phyloP scores from a whole-genome alignment of 305 asterid species.

The Stenogyne calaminthoides region DNA sequence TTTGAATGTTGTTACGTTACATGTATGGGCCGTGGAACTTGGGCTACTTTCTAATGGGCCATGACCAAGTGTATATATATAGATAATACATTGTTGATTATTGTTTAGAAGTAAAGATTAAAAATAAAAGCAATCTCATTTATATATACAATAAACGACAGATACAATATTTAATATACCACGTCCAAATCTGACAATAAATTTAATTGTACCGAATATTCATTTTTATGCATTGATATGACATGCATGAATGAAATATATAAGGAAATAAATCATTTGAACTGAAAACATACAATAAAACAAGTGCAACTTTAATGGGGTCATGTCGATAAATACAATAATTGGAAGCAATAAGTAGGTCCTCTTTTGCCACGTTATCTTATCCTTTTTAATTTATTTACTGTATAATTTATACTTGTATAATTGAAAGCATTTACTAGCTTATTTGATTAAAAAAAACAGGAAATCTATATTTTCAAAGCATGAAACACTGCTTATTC shows the following conservation, averaged over 20 bases:
- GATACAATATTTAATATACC: no score
- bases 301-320: neutral
- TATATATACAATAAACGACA: no score
- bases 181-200: neutral
- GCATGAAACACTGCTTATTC: no score
- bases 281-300: neutral
- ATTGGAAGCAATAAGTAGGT: constrained; percentile 12
- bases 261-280: neutral
- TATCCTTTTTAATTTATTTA: neutral
- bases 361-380: neutral
- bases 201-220: neutral
- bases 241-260: neutral
- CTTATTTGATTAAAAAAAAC: no score
- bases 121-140: no score
- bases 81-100: neutral
- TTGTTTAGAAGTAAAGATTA: no score
- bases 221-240: neutral
- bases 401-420: no score
- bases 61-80: no score
- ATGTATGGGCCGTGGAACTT: neutral
- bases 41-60: neutral
- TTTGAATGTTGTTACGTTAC: neutral
- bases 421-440: no score
- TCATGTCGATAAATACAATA: constrained; percentile 6
- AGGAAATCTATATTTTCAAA: no score